Evolutionary conservation across 768 basidiomycete genomes (phyloP), one percentile per base, ranked within the genome.

Genomic region (Boletus rubescentipes): DNA sequence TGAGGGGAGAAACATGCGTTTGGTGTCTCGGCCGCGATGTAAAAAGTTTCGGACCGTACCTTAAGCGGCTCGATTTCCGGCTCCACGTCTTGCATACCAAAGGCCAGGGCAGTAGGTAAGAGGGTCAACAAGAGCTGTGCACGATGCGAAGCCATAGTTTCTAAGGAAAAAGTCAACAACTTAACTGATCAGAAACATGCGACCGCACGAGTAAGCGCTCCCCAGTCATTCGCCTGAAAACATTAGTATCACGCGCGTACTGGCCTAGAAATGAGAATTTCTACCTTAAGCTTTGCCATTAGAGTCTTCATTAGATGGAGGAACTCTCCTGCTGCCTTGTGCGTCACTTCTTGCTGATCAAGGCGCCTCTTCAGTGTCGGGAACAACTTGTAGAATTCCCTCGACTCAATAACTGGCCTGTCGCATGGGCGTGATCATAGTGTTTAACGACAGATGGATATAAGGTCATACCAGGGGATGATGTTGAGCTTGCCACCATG

Each of bases 281-380:
- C 43, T 35, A 80, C 84, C 75, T 84, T 85, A 49, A 85, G 66
- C 55, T 85, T 85, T 7, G 84, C 84, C 83, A 85, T 85, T 44
- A 85, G 57, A 0, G 80, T 80, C 66, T 85, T 85, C 59, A 85
- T 67, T 0, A 78, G 76, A 35, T 77, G 76, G 16, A 85, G 64
- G 59, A 85, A 85, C 49, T 80, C 74, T 26, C 78, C 77, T 0
- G 80, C 84, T 0, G 75, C 71, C 5, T 67, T 64, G 58, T 85
- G 81, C 0, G 82, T 81, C 9, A 77, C 60, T 3, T 59, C 55
- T 54, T 84, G 82, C 38, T 70, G 67, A 59, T 83, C 79, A 12
- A 85, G 70, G 9, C 70, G 68, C 41, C 64, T 68, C 62, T 78
- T 81, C 7, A 85, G 61, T 0, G 67, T 67, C 0, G 71, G 69